Conservation (phyloP, 768 basidiomycete genomes). For the Leccinum longicurvipes region DNA sequence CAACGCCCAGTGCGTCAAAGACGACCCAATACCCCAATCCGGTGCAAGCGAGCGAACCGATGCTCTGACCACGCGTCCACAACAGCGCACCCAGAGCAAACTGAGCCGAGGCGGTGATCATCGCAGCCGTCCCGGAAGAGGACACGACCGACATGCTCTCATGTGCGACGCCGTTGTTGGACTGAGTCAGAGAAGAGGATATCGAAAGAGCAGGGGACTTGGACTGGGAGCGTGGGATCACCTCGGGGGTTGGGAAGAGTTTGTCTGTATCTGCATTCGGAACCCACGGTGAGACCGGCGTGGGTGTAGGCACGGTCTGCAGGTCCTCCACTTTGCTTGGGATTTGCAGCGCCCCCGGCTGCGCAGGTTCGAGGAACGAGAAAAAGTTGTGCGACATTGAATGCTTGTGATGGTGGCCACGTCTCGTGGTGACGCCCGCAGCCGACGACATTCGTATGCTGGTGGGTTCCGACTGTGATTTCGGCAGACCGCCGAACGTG, state of each 20-base stretch:
- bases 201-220: constrained; percentile 18
- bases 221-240: constrained; percentile 21
- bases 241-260: constrained; percentile 7
- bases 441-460: constrained; percentile 10
- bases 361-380: constrained; percentile 85
- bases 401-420: constrained; percentile 91
- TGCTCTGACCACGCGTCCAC: constrained; percentile 89
- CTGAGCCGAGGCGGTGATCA: constrained; percentile 36
- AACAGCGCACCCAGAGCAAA: constrained; percentile 68
- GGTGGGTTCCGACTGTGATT: constrained; percentile 23
- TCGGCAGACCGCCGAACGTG: constrained; percentile 57
- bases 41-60: constrained; percentile 82
- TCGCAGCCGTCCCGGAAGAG: constrained; percentile 22
- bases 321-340: constrained; percentile 34
- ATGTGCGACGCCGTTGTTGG: neutral
- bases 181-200: neutral
- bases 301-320: constrained; percentile 57
- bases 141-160: constrained; percentile 7
- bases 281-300: constrained; percentile 67
- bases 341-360: constrained; percentile 1
- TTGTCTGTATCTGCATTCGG: constrained; percentile 39
- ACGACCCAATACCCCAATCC: constrained; percentile 96
- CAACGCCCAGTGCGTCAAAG: constrained; percentile 86
- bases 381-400: constrained; percentile 94
- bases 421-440: constrained; percentile 28